Evolutionary conservation across 345 rosid species (phyloP), one percentile per base, ranked within the genome.

Genomic region (Hypericum perforatum): DNA sequence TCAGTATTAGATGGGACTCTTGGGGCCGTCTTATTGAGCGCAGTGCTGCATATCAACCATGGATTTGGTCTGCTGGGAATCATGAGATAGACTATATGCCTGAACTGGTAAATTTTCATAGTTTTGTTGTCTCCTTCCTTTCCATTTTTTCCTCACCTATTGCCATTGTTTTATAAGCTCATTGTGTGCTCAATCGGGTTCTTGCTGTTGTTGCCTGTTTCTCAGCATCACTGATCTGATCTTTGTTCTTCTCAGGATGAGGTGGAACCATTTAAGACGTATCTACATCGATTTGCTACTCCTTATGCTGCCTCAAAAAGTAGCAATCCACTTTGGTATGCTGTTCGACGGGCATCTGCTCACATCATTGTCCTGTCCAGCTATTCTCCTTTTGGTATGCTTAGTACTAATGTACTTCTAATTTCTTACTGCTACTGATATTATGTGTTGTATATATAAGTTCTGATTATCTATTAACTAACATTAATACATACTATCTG

Each of bases 31-130:
- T 92, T 60, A 71, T 76, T 54, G 98, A 92, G 81, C 73, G 7
- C 53, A 81, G 89, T 73, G 68, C 95, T 13, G 98, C 98, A 54
- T 92, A 79, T 77, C 94, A 83, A 64, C 96, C 96, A 9, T 92
- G 96, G 98, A 67, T 85, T 50, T 92, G 95, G 95, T 75, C 86
- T 70, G 95, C 78, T 60, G 96, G 98, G 63, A 92, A 88, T 69
- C 98, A 92, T 49, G 96, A 88, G 60, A 64, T 92, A 49, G 96
- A 92, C 40, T 85, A 75, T 75, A 76, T 92, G 88, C 95, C 96
- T 15, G 70, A 79, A 78, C 83, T 92, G 98, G 98, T 92, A 74
- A 68, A 37, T 68, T 5, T 56, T 11, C 43, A 36, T 16, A 15
- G 41, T 16, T 6, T 13, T 11, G 32, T 61, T 42, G 42, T 43